A percentile compares a stretch with the other conserved stretches of the same genome.
These are phyloP conservation scores for Plasmodium inui DNA, from an alignment of 169 alveolate species.

Conservation along the genomic window DNA sequence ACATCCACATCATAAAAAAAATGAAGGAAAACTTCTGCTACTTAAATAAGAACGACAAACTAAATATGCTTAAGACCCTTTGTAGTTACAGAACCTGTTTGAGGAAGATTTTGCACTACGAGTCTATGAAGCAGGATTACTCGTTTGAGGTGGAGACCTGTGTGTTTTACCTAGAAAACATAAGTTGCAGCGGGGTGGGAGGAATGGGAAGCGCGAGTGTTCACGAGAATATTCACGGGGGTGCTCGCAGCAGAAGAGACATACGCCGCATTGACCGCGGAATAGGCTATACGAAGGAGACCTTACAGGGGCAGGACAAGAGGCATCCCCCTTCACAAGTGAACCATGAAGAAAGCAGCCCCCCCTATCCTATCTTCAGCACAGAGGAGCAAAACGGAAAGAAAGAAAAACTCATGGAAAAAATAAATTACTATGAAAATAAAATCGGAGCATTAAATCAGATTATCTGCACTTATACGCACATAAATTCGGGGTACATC, in stretches of 20 bases:
- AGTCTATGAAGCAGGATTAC: slow-evolving; percentile 10
- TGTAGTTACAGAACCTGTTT: slow-evolving; percentile 1
- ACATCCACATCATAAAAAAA: slow-evolving; percentile 5
- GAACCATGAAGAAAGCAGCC: not conserved
- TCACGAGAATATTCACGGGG: no score
- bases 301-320: not conserved
- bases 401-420: not conserved
- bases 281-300: not conserved
- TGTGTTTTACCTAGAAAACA: slow-evolving; percentile 7
- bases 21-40: slow-evolving; percentile 24
- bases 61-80: slow-evolving; percentile 9
- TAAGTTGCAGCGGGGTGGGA: not conserved
- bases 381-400: not conserved
- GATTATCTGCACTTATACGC: not conserved
- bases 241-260: not conserved
- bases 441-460: slow-evolving; percentile 14
- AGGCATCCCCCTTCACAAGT: not conserved
- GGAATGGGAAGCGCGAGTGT: not conserved
- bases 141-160: slow-evolving; percentile 43
- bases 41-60: slow-evolving; percentile 9
- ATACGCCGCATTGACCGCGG: not conserved
- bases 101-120: slow-evolving; percentile 1
- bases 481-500: not conserved
- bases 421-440: not conserved
- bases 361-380: not conserved